These are phyloP conservation scores for Gaertneriomyces sp. DNA, from an alignment of 192 early-diverging fungal genomes.

Conservation along the genomic window DNA sequence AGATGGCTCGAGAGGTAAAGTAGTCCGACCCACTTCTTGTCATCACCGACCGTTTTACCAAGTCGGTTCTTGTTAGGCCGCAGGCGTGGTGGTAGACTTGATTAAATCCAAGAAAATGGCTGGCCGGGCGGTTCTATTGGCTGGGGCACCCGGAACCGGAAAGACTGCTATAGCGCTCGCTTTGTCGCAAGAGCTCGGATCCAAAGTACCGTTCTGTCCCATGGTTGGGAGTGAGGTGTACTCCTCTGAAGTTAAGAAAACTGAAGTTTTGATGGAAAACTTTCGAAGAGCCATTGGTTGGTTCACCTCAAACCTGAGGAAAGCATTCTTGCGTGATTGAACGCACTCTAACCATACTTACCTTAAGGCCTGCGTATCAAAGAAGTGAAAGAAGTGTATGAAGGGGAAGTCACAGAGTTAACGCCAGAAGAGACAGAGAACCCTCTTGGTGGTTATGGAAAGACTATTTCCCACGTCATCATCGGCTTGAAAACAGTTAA, in stretches of 20 bases:
- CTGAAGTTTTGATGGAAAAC: slow-evolving; percentile 99
- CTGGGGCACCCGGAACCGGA: slow-evolving; percentile 95
- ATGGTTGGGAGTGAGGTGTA: slow-evolving; percentile 99
- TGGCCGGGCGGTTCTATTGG: slow-evolving; percentile 87
- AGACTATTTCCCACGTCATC: slow-evolving; percentile 92
- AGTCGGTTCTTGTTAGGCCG: slow-evolving; percentile 56
- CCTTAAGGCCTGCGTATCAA: slow-evolving; percentile 73
- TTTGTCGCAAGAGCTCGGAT: slow-evolving; percentile 92
- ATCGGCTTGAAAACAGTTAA: slow-evolving; percentile 98
- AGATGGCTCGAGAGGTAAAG: slow-evolving; percentile 85
- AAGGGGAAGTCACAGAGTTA: slow-evolving; percentile 97
- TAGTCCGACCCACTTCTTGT: not conserved
- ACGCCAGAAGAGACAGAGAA: slow-evolving; percentile 98
- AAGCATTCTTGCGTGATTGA: not conserved
- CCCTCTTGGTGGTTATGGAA: slow-evolving; percentile 95
- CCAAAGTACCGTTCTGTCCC: slow-evolving; percentile 98
- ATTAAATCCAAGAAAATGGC: slow-evolving; percentile 97
- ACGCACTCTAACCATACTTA: not conserved
- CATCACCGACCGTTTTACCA: not conserved
- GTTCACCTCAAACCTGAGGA: not conserved
- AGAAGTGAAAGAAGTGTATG: slow-evolving; percentile 99
- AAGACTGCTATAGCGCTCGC: slow-evolving; percentile 98
- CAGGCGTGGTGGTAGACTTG: slow-evolving; percentile 90
- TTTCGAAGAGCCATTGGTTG: slow-evolving; percentile 91
- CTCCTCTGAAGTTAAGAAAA: slow-evolving; percentile 98